These are phyloP conservation scores for Martiniozyma asiatica DNA, from an alignment of 1,139 yeast genomes.

Conservation along the genomic window DNA sequence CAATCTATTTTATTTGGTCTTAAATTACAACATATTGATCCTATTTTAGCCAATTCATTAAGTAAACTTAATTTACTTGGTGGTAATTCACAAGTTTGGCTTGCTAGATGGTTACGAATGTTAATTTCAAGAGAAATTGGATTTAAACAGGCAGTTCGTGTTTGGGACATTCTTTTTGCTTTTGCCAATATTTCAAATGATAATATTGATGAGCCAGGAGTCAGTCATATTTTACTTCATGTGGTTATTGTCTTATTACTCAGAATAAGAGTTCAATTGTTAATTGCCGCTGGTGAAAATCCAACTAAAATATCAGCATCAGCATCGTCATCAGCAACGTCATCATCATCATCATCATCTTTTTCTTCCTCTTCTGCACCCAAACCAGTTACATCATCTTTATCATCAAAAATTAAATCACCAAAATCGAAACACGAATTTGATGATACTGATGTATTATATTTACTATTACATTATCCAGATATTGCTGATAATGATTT, in stretches of 20 bases:
- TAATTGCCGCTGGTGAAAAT: conserved; percentile 27
- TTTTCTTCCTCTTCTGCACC: too few relatives aligned
- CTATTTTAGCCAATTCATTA: conserved; percentile 30
- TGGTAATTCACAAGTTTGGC: conserved; percentile 50
- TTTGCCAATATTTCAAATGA: conserved; percentile 17
- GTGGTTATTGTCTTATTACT: conserved; percentile 40
- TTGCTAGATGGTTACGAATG: conserved; percentile 51
- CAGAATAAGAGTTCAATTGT: conserved; percentile 32
- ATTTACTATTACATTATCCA: conserved; percentile 50
- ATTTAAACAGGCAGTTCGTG: conserved; percentile 28
- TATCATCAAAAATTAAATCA: neutral
- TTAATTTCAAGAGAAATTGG: conserved; percentile 51
- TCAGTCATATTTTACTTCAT: conserved; percentile 35
- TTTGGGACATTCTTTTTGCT: conserved; percentile 51
- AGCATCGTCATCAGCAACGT: neutral
- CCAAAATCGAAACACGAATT: conserved; percentile 1
- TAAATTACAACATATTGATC: conserved; percentile 27
- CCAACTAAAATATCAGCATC: neutral
- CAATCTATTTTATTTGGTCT: conserved; percentile 35
- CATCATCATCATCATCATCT: neutral
- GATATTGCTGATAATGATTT: too few relatives aligned
- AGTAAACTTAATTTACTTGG: conserved; percentile 7
- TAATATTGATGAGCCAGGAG: conserved; percentile 16
- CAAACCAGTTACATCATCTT: too few relatives aligned
- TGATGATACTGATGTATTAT: conserved; percentile 54